Base-by-base conservation (phyloP, 2,329 filamentous ascomycete species). In the Dactylellina leptospora region DNA sequence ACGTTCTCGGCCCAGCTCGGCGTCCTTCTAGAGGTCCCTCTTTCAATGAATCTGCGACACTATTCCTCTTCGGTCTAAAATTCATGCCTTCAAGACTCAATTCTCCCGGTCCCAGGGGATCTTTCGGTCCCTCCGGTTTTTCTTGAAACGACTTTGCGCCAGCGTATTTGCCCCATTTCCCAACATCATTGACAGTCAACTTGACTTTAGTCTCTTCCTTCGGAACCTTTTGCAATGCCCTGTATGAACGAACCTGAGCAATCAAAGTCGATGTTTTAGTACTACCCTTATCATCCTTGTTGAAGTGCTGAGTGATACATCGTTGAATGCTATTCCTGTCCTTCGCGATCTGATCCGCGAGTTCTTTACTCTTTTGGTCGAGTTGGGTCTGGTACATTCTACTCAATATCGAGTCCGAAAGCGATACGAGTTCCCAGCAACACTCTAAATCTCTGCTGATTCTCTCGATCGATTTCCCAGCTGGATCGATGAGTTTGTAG, bases 271-370 rank as follows among this genome's bases (percentile, higher is more conserved):
- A 22, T 1, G 36, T 40, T 25, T 30, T 28, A 3, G 44, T 27
- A 27, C 51, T 30, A 11, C 18, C 47, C 16, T 70, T 69, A 11
- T 25, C 25, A 20, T 48, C 20, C 40, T 45, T 56, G n/a, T 50
- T 53, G 23, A 53, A 71, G 16, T 71, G 59, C 66, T 62, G 58
- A n/a, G 58, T 63, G 36, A 71, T 59, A 16, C 63, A 71, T 36
- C 55, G 58, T 3, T 71, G 66, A 30, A 71, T 71, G 58, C 63
- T 71, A 27, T 38, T 22, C n/a, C 66, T 47, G 13, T 58, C 51
- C 1, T 30, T 44, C n/a, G 53, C 51, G n/a, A 71, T 58, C 33
- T 56, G 47, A 3, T 71, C 66, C 20, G 66, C 66, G 18, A 71
- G 63, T 2, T 63, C 58, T 38, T 47, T 63, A 3, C 54, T 51